Evolutionary conservation across 306 rosid species (phyloP), one percentile per base, ranked within the genome.

Genomic region (Cucurbita moschata): DNA sequence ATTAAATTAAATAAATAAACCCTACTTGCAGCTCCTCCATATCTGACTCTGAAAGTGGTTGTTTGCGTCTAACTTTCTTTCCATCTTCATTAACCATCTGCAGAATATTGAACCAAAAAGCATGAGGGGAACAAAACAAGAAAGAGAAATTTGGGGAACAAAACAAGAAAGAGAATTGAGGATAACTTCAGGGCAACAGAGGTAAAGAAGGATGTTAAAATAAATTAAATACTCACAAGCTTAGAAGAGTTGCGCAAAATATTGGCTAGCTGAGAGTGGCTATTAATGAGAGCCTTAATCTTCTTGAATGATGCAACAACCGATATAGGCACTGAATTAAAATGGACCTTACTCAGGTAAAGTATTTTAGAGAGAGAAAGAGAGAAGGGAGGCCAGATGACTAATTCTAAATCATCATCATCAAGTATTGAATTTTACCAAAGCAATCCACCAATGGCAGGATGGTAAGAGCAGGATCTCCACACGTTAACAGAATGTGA

Each of bases 221-320:
- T 52, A 42, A 15, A 15, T 56, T 2, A 58, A 72, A 71, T 47
- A 82, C 95, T 87, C 84, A 94, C 98, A 69, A 94, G 97, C 79
- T 89, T 94, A 44, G 95, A 87, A 16, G 98, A 94, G 84, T 81
- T 91, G 71, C 88, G 88, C 85, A 94, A 80, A 79, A 86, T 78
- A 80, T 80, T 86, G n/a, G 98, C 96, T 78, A 94, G 92, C 76
- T 90, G 98, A 72, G 91, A 85, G 77, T 91, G 87, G 75, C 86
- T 82, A 76, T 69, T 83, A 79, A 86, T 63, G 23, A 89, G 92
- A 74, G 96, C 89, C 87, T 94, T 94, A 68, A 94, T 94, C 92
- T 94, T 94, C 92, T 94, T 94, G 86, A 94, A 94, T 75, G 97
- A 94, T 78, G 96, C 96, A 82, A 94, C 96, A 78, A 94, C 92